Percentiles rank a stretch among this genome's conserved stretches.
Conservation (phyloP, 768 basidiomycete genomes). For the Pleurotus salmoneostramineus region DNA sequence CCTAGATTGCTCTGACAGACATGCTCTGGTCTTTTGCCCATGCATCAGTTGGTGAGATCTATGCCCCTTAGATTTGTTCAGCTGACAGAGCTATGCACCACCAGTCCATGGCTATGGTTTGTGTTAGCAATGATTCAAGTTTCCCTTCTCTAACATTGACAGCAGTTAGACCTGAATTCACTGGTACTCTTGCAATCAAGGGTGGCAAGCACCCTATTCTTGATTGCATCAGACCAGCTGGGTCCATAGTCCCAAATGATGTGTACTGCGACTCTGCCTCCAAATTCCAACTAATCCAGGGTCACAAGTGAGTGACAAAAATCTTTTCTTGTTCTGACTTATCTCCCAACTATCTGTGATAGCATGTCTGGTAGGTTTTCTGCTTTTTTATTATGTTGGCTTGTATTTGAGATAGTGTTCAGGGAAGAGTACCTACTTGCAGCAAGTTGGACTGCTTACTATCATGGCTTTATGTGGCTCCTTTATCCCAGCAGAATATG, state of each 20-base stretch:
- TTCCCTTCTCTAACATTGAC: not conserved
- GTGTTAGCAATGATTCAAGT: not conserved
- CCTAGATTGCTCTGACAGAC: constrained; percentile 81
- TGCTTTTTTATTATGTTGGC: not conserved
- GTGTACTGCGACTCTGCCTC: constrained; percentile 83
- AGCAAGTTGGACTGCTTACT: constrained; percentile 79
- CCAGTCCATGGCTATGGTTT: constrained; percentile 47
- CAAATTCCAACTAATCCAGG: constrained; percentile 88
- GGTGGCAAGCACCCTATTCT: constrained; percentile 86
- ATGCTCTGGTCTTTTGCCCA: constrained; percentile 90
- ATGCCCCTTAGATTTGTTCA: not conserved
- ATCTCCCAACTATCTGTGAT: not conserved
- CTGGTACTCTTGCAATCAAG: constrained; percentile 86
- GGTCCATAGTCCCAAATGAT: constrained; percentile 82
- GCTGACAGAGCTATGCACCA: no score
- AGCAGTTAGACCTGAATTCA: constrained; percentile 87
- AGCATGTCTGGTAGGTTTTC: constrained; percentile 41
- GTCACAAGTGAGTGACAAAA: constrained; percentile 65
- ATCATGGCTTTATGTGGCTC: constrained; percentile 89
- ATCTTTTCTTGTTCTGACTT: not conserved
- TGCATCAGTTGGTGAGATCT: constrained; percentile 65
- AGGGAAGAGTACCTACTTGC: constrained; percentile 93
- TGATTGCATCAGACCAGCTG: constrained; percentile 65
- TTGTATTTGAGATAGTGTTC: not conserved
- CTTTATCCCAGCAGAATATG: constrained; percentile 93